phyloP scores from a whole-genome alignment of 768 basidiomycete species.

The Podaxis sp. region DNA sequence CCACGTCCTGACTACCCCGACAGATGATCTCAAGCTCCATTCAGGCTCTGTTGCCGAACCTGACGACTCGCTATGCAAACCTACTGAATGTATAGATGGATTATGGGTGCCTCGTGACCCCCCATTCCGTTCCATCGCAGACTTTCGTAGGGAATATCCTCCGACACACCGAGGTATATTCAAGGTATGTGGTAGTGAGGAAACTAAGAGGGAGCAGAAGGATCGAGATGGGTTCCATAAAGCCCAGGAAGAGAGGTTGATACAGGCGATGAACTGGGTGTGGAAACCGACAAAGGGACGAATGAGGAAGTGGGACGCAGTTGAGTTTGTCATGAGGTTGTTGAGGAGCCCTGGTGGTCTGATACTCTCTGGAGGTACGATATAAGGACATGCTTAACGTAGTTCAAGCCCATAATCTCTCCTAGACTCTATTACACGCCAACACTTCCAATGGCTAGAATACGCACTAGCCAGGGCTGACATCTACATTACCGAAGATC shows the following conservation, averaged over 20 bases:
- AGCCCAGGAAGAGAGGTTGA: conserved; percentile 16
- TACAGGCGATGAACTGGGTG: conserved; percentile 21
- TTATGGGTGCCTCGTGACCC: conserved; percentile 18
- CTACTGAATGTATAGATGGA: conserved; percentile 17
- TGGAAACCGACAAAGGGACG: conserved; percentile 18
- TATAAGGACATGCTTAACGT: not conserved
- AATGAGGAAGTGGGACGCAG: conserved; percentile 17
- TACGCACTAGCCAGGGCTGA: conserved; percentile 14
- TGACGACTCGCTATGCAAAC: conserved; percentile 6
- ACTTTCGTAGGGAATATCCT: conserved; percentile 17
- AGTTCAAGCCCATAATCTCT: not conserved
- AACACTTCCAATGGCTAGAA: conserved; percentile 15
- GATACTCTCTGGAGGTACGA: conserved; percentile 20
- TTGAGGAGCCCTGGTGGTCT: conserved; percentile 20
- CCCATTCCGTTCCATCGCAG: conserved; percentile 16
- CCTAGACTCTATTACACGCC: conserved; percentile 10
- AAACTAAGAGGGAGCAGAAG: conserved; percentile 7
- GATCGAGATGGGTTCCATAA: conserved; percentile 8
- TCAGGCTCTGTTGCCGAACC: not conserved
- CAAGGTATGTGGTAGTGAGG: conserved; percentile 9
- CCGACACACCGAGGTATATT: conserved; percentile 6
- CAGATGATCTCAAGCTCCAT: not conserved
- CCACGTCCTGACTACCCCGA: not conserved
- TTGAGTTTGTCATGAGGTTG: conserved; percentile 20
- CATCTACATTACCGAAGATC: conserved; percentile 15